Evolutionary conservation across 257 asterid species (phyloP), one percentile per base, ranked within the genome.

Genomic region (Lycium ferocissimum): DNA sequence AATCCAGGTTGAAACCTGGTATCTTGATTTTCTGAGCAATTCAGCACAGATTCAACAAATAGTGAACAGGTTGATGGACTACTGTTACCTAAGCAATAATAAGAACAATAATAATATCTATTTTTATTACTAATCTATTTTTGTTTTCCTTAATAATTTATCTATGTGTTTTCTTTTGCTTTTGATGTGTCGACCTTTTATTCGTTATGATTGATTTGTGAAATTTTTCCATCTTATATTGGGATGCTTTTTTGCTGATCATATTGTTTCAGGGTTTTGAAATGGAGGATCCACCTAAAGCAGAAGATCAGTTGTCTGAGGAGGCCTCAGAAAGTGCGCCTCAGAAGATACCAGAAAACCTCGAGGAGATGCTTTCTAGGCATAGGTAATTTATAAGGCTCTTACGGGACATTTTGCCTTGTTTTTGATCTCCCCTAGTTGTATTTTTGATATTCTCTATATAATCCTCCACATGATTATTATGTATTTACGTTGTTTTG

Each of bases 281-380:
- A 83, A 93, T 93, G 97, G 92, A 89, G 80, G 93, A 90, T 53
- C n/a, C 63, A 35, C 79, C 67, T 89, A 87, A 86, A 84, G 90
- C 83, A 45, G 93, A 84, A 72, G 93, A 87, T 3, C 81, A 76
- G 47, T 75, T 67, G 73, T 89, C 91, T 78, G 89, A 87, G 85
- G 91, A 79, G 70, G 76, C 84, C 73, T 80, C 88, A 17, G 93
- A 89, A 86, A 88, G 83, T 72, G 86, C 62, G 61, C 79, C 89
- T 56, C 72, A 87, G 83, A 80, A 85, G 85, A 84, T 89, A 83
- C 88, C 80, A 85, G 96, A 92, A 89, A 87, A 89, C 59, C 92
- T 12, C 26, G 94, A 93, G 85, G 95, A 91, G 91, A 88, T 92
- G 92, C 97, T 93, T 86, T 88, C 95, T 75, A 92, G 97, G 89